Evolutionary conservation across 805 yeast species (phyloP), one percentile per base, ranked within the genome.

Genomic region (Lipomyces lipofer): DNA sequence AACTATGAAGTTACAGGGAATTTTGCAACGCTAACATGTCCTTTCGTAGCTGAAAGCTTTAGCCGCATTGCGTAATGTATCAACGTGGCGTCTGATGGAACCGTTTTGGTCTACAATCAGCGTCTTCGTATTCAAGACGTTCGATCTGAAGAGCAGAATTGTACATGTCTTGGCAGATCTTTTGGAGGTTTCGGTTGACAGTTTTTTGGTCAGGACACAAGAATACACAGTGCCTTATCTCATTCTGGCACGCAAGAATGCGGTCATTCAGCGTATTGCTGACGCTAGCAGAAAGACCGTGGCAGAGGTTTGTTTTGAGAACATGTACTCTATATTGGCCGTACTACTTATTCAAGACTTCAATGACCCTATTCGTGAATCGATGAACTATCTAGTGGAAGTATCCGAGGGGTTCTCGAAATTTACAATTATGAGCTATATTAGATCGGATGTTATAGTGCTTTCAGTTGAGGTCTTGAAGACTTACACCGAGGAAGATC

Each of bases 21-120:
- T 24, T 22, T 5, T 17, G 27, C 7, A 8, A 3, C 13, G 17
- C 7, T 29, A 29, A 40, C n/a, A n/a, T n/a, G n/a, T n/a, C n/a
- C n/a, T n/a, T n/a, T n/a, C n/a, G n/a, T 28, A 51, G 55, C 33
- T 60, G 12, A 62, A 52, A 29, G 22, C 29, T 3, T 27, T 60
- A 17, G 85, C 97, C 0, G 63, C 71, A 15, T 73, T 80, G 1
- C 79, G 80, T 60, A 69, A 74, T 1, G 71, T 79, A 32, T 81
- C 96, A 0, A 84, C 95, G 0, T 90, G 92, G 80, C 88, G 86
- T 66, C 70, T 92, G 12, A 72, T 89, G 19, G 81, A 87, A 6
- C 96, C 96, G 0, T 87, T 81, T 57, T 77, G 94, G 63, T 90
- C 92, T 1, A 78, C 84, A 32, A 74, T 90, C 6, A 79, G 91